Evolutionary conservation across 331 rosid species (phyloP).

Genomic region (Quercus phellos): DNA sequence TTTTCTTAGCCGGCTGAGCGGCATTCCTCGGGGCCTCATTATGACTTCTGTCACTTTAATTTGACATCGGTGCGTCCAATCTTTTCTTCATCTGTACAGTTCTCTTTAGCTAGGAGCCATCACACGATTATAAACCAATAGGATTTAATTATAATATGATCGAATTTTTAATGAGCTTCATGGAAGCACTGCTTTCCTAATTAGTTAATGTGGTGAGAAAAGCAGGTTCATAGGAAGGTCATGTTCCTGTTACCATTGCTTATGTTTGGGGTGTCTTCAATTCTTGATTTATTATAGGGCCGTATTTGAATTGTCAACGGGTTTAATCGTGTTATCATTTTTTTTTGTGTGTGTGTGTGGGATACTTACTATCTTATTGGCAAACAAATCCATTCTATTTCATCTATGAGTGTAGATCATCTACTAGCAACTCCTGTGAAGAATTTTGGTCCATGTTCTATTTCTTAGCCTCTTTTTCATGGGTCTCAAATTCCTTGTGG

Average conservation of each 20-base stretch:
- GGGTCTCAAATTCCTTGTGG: neutral
- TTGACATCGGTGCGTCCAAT: constrained; percentile 24
- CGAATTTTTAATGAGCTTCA: constrained; percentile 29
- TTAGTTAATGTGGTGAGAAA: constrained; percentile 12
- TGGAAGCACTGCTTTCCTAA: constrained; percentile 7
- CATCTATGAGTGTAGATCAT: neutral
- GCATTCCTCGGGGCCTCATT: constrained; percentile 26
- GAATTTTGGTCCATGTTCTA: neutral
- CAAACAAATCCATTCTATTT: neutral
- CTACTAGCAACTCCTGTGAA: neutral
- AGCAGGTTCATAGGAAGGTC: constrained; percentile 16
- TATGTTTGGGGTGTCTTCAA: constrained; percentile 6
- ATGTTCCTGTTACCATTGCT: constrained; percentile 15
- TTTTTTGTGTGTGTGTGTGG: neutral
- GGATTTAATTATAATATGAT: constrained; percentile 27
- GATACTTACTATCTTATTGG: neutral
- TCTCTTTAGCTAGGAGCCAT: constrained; percentile 31
- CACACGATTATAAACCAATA: constrained; percentile 36
- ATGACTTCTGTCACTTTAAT: constrained; percentile 29
- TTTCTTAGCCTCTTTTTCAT: neutral
- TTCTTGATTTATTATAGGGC: neutral
- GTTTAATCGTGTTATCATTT: neutral
- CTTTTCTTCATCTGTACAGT: constrained; percentile 51
- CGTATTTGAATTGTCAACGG: neutral
- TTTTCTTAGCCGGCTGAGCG: constrained; percentile 16